phyloP scores from a whole-genome alignment of 768 basidiomycete species.

The Amanita thiersii region DNA sequence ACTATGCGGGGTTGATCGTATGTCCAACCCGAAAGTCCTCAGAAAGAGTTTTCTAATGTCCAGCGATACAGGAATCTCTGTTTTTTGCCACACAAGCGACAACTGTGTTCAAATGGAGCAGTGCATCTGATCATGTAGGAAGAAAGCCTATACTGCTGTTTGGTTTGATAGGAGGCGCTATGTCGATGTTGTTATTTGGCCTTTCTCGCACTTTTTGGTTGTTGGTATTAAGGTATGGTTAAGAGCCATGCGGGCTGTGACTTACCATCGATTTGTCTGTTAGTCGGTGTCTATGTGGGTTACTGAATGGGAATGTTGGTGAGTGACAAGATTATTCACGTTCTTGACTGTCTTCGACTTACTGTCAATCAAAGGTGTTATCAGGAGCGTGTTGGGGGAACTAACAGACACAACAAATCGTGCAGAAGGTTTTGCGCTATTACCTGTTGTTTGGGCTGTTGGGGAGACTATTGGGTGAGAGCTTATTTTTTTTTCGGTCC shows the following conservation, averaged over 20 bases:
- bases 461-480: conserved; percentile 35
- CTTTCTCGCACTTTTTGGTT: conserved; percentile 47
- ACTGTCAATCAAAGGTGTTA: conserved; percentile 36
- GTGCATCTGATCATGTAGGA: conserved; percentile 50
- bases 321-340: conserved; percentile 1
- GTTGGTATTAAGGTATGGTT: conserved; percentile 44
- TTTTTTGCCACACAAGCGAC: conserved; percentile 53
- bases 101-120: conserved; percentile 58
- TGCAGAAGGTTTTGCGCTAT: conserved; percentile 31
- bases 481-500: conserved; percentile 24
- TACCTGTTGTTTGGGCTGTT: conserved; percentile 35
- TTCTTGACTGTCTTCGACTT: not conserved
- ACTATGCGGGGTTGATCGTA: conserved; percentile 55
- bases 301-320: conserved; percentile 64
- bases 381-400: conserved; percentile 67
- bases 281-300: conserved; percentile 64
- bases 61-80: conserved; percentile 40
- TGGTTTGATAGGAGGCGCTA: conserved; percentile 44
- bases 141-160: conserved; percentile 54
- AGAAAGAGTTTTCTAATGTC: not conserved
- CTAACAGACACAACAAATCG: conserved; percentile 56
- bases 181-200: conserved; percentile 55
- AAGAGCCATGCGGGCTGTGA: not conserved
- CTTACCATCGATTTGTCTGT: not conserved
- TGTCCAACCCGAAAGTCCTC: conserved; percentile 2